Conservation (phyloP, 768 basidiomycete species). For the Mycena floridula region DNA sequence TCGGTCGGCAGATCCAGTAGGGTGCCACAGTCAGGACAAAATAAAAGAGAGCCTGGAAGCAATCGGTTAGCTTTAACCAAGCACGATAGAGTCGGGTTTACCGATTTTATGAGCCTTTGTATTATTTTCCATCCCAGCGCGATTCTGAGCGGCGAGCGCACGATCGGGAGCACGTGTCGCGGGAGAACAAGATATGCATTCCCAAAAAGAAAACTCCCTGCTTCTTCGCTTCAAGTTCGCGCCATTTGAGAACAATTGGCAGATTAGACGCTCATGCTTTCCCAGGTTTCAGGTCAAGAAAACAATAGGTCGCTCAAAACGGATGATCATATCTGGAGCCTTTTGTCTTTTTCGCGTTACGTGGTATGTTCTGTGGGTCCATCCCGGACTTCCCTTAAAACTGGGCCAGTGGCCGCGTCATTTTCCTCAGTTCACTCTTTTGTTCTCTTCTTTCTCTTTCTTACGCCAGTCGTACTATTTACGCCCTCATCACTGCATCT, state of each 20-base stretch:
- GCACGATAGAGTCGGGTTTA: slow-evolving; percentile 17
- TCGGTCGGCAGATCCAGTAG: slow-evolving; percentile 77
- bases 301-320: no score
- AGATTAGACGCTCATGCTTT: no score
- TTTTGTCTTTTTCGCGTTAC: slow-evolving; percentile 6
- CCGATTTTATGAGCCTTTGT: slow-evolving; percentile 30
- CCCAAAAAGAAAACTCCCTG: no score
- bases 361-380: slow-evolving; percentile 6
- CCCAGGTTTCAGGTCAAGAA: no score
- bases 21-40: slow-evolving; percentile 92
- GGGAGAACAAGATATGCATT: no score
- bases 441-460: neutral
- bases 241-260: no score
- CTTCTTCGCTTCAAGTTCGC: no score
- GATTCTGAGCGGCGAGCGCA: no score
- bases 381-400: slow-evolving; percentile 2
- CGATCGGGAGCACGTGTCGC: no score
- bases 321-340: no score
- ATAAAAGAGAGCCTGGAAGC: slow-evolving; percentile 75
- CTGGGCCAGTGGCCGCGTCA: slow-evolving; percentile 2
- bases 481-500: neutral
- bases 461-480: slow-evolving; percentile 2
- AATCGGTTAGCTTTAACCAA: neutral
- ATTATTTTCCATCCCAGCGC: neutral
- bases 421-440: slow-evolving; percentile 1